Conservation (phyloP, 2,329 filamentous ascomycete genomes). For the Cercospora zeina region DNA sequence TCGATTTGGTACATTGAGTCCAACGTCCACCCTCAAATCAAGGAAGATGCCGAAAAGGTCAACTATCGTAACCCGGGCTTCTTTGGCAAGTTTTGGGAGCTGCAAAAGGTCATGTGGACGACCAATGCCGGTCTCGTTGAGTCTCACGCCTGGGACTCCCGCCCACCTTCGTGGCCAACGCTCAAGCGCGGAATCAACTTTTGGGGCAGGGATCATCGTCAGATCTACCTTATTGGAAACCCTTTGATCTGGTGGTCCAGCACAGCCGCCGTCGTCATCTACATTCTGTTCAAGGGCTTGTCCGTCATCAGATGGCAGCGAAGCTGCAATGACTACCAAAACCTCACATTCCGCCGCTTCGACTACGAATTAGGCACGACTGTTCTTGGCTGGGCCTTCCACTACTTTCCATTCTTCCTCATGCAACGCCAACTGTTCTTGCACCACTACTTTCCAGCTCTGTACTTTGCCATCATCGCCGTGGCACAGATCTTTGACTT, state of each 20-base stretch:
- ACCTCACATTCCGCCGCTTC: constrained; percentile 86
- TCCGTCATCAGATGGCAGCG: constrained; percentile 92
- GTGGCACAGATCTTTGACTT: constrained; percentile 91
- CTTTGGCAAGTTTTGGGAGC: constrained; percentile 95
- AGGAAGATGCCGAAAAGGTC: constrained; percentile 79
- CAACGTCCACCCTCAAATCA: constrained; percentile 79
- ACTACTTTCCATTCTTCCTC: constrained; percentile 98
- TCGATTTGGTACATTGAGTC: constrained; percentile 95
- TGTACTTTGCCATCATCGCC: constrained; percentile 90
- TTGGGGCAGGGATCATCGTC: constrained; percentile 91
- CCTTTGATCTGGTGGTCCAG: constrained; percentile 93
- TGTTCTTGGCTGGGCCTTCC: constrained; percentile 91
- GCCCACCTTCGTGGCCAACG: constrained; percentile 88
- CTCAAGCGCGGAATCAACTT: constrained; percentile 97
- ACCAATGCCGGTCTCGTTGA: constrained; percentile 96
- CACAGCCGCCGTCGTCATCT: constrained; percentile 73
- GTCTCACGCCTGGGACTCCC: constrained; percentile 96
- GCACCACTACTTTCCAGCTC: constrained; percentile 95
- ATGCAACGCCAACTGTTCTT: constrained; percentile 98
- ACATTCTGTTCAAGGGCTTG: constrained; percentile 80
- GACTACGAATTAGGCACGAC: constrained; percentile 93
- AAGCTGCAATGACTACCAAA: constrained; percentile 81
- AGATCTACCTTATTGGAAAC: constrained; percentile 96
- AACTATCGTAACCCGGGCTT: constrained; percentile 95
- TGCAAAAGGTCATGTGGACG: constrained; percentile 98